phyloP scores from a whole-genome alignment of 306 rosid genomes.

The Gastrolobium bilobum region DNA sequence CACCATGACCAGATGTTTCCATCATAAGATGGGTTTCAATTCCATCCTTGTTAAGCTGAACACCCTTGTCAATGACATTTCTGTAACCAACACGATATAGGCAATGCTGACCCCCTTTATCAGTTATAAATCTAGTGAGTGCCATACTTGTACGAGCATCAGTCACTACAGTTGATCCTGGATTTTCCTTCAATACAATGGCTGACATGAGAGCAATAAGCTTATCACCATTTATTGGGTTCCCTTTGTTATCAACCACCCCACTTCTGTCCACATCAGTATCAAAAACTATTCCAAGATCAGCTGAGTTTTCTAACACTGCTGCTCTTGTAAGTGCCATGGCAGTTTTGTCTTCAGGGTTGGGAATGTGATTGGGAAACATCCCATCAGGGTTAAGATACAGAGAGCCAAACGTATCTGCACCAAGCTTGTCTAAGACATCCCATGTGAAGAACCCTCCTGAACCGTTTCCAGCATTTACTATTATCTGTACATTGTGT shows the following conservation, averaged over 20 bases:
- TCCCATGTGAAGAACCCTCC: constrained; percentile 96
- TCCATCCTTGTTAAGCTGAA: constrained; percentile 73
- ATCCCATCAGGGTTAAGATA: constrained; percentile 90
- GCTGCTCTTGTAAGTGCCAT: constrained; percentile 86
- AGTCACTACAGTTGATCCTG: constrained; percentile 80
- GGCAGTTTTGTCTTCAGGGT: constrained; percentile 86
- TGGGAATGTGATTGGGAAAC: constrained; percentile 96
- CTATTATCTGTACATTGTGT: constrained; percentile 71
- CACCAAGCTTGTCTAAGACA: constrained; percentile 91
- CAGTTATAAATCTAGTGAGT: constrained; percentile 72
- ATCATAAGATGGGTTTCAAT: constrained; percentile 87
- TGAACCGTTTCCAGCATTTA: constrained; percentile 94
- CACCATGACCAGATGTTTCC: constrained; percentile 96
- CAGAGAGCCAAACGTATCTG: constrained; percentile 92
- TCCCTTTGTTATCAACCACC: constrained; percentile 75
- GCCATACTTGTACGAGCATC: constrained; percentile 88
- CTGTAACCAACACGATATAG: constrained; percentile 86
- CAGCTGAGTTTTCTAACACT: constrained; percentile 71
- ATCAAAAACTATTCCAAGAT: constrained; percentile 88
- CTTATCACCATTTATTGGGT: constrained; percentile 83
- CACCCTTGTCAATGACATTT: constrained; percentile 90
- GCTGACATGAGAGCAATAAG: constrained; percentile 90
- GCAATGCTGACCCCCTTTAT: constrained; percentile 83
- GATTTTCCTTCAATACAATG: constrained; percentile 77
- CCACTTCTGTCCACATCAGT: constrained; percentile 95